A percentile compares a stretch with the other conserved stretches of the same genome.
Evolutionary conservation across 192 early-diverging fungal species (phyloP).

Genomic region (Coemansia sp.): DNA sequence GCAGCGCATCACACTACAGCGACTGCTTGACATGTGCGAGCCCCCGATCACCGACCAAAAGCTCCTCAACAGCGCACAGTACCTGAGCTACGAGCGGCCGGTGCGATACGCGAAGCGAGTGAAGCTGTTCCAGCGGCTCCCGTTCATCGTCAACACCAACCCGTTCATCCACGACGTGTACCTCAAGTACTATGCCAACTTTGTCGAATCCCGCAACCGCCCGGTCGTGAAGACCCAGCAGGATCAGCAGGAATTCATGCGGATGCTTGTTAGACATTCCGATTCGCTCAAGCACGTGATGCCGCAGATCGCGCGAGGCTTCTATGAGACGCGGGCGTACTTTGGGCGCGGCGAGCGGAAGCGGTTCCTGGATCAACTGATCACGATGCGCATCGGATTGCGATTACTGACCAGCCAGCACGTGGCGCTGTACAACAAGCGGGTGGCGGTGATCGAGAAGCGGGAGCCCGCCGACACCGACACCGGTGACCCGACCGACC

Average conservation of each 20-base stretch:
- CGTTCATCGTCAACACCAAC: conserved; percentile 92
- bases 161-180: conserved; percentile 80
- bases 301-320: conserved; percentile 83
- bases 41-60: conserved; percentile 54
- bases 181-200: conserved; percentile 67
- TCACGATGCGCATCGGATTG: conserved; percentile 83
- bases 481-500: not conserved
- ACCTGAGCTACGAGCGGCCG: conserved; percentile 71
- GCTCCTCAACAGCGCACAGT: conserved; percentile 58
- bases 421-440: conserved; percentile 63
- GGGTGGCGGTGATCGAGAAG: no score
- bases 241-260: conserved; percentile 62
- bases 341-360: conserved; percentile 64
- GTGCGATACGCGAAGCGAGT: conserved; percentile 76
- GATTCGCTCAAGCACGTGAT: conserved; percentile 78
- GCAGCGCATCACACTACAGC: conserved; percentile 67
- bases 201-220: conserved; percentile 61
- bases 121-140: conserved; percentile 77
- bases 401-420: conserved; percentile 86
- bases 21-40: conserved; percentile 68
- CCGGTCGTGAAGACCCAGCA: conserved; percentile 54
- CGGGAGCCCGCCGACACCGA: no score
- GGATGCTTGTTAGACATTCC: conserved; percentile 66
- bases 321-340: conserved; percentile 80
- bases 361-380: conserved; percentile 78